Evolutionary conservation across 1,139 yeast species (phyloP), one percentile per base, ranked within the genome.

Genomic region (Pneumocystis carinii): DNA sequence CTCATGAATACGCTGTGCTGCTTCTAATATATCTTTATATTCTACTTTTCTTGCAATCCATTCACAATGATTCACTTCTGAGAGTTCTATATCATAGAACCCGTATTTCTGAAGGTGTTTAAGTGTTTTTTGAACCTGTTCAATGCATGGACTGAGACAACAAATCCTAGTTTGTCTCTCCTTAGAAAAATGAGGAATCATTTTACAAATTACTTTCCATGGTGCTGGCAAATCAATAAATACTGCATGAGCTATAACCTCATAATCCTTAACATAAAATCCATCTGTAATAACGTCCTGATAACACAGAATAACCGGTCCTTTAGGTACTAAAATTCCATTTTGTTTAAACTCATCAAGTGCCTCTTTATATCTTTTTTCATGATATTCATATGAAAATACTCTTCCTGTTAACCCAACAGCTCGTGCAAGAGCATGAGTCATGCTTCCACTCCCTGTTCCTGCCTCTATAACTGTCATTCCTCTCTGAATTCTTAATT

Each of bases 141-240:
- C 99, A 63, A 94, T 88, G 74, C 99, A 94, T 10, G 99, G 99
- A 42, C 96, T 87, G 72, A 92, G 92, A 73, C 97, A 92, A 75
- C 98, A 92, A 62, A 92, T 80, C 1, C 86, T 84, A 14, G 83
- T 86, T 59, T 79, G 76, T 65, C 79, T 77, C 32, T 75, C 75
- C 8, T 75, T 73, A n/a, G 86, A 76, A 24, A 88, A 79, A 3
- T 87, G 95, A 1, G 70, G 66, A 35, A 78, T 75, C 60, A 92
- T 76, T 72, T 87, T 86, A 6, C 90, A 90, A 64, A 94, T 86
- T 12, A 98, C 98, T 36, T 84, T 84, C 97, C 98, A 92, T 3
- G 99, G 98, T 5, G 96, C 85, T 0, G 99, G 99, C 62, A 94
- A 79, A 72, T 94, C 99, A 68, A 94, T 79, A 71, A 94, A 94